These are phyloP conservation scores for Aspergillus floridensis DNA, from an alignment of 2,329 filamentous ascomycete species.

Conservation along the genomic window DNA sequence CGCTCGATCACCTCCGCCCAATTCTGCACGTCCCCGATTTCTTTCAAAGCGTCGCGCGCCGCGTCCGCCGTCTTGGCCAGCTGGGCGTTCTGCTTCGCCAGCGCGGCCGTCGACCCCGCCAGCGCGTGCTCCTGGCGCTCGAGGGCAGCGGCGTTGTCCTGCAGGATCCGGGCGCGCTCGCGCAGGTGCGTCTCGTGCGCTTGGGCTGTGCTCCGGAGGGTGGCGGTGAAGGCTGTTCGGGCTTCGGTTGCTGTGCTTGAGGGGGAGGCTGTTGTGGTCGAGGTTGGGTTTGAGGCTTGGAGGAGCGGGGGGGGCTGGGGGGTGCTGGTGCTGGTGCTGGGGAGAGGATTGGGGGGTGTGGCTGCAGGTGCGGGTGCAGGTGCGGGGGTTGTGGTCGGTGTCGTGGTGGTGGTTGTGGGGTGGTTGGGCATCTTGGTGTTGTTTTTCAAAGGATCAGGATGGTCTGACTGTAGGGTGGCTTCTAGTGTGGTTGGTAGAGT, in stretches of 20 bases:
- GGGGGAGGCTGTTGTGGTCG: not conserved
- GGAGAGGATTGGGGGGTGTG: too few relatives aligned
- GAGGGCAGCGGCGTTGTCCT: constrained; percentile 54
- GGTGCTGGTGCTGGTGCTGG: too few relatives aligned
- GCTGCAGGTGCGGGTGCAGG: too few relatives aligned
- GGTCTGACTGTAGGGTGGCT: too few relatives aligned
- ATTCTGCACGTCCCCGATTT: constrained; percentile 64
- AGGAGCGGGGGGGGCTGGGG: not conserved
- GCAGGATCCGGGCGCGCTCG: constrained; percentile 55
- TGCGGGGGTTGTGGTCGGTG: too few relatives aligned
- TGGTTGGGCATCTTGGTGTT: too few relatives aligned
- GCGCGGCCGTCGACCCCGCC: constrained; percentile 47
- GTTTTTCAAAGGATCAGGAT: too few relatives aligned
- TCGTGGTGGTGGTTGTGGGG: too few relatives aligned
- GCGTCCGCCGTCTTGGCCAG: constrained; percentile 55
- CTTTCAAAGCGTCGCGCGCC: constrained; percentile 57
- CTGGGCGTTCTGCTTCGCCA: constrained; percentile 54
- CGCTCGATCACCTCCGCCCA: constrained; percentile 62
- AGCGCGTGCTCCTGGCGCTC: constrained; percentile 56
- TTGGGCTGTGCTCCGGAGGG: constrained; percentile 43
- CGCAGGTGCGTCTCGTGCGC: constrained; percentile 55
- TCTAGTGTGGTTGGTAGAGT: too few relatives aligned
- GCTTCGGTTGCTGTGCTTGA: constrained; percentile 34
- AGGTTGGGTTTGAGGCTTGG: not conserved
- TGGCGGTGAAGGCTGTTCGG: constrained; percentile 44